Percentiles rank a stretch among this genome's conserved stretches.
Evolutionary conservation across 805 yeast species (phyloP).

Genomic region (Pichia eremophila): DNA sequence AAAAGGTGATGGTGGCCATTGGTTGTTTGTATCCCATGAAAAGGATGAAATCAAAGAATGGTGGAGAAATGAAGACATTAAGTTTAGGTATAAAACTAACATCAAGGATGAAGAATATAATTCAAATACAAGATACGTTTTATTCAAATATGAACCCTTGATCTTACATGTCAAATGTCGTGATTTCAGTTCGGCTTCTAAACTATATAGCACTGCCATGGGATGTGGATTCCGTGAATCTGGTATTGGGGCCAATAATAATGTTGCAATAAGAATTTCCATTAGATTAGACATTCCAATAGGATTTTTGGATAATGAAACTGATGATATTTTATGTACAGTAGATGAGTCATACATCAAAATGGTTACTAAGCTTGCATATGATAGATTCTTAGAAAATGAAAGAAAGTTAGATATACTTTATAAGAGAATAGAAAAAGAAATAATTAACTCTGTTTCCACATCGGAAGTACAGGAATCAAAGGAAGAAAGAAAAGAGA

Average conservation of each 20-base stretch:
- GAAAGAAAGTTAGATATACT: conserved; percentile 43
- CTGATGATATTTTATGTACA: conserved; percentile 25
- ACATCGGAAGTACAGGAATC: conserved; percentile 29
- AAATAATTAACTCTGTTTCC: conserved; percentile 14
- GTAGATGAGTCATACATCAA: conserved; percentile 46
- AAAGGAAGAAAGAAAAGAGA: conserved; percentile 45
- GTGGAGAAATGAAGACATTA: conserved; percentile 28
- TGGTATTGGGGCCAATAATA: conserved; percentile 71
- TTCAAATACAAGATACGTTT: conserved; percentile 40
- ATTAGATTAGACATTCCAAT: conserved; percentile 71
- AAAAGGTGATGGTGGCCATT: conserved; percentile 76
- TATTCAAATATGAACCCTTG: conserved; percentile 78
- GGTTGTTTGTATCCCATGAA: conserved; percentile 77
- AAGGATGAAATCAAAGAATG: conserved; percentile 37
- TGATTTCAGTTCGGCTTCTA: conserved; percentile 45
- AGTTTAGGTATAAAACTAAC: conserved; percentile 10
- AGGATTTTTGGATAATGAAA: conserved; percentile 37
- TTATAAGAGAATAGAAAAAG: conserved; percentile 30
- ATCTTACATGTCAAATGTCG: conserved; percentile 79
- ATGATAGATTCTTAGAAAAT: conserved; percentile 61
- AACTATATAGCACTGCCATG: conserved; percentile 63
- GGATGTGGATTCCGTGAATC: conserved; percentile 80
- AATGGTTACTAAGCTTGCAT: conserved; percentile 43
- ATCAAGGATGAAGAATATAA: neutral
- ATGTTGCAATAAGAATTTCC: conserved; percentile 71